These are phyloP conservation scores for Gaeumannomyces tritici DNA, from an alignment of 2,329 filamentous ascomycete genomes.

Conservation along the genomic window DNA sequence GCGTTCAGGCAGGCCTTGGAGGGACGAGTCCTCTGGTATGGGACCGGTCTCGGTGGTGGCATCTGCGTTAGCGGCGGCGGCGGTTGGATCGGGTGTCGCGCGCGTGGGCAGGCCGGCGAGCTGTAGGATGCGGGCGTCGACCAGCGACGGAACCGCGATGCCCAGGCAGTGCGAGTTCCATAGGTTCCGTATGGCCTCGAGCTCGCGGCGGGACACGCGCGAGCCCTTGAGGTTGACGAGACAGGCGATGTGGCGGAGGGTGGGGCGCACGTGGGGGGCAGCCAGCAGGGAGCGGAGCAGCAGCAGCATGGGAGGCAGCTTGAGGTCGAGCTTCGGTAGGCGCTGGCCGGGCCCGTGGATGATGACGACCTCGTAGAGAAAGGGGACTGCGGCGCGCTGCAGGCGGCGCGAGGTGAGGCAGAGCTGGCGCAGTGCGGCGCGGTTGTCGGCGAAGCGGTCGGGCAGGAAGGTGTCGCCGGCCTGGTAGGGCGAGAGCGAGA, in stretches of 20 bases:
- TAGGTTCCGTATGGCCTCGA: background rate
- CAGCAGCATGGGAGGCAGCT: slow-evolving; percentile 1
- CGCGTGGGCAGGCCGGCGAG: slow-evolving; percentile 2
- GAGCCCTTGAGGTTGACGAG: slow-evolving; percentile 2
- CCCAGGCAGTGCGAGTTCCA: slow-evolving; percentile 2
- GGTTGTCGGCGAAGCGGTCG: background rate
- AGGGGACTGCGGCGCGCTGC: slow-evolving; percentile 1
- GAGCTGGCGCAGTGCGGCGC: background rate
- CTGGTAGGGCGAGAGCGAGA: slow-evolving; percentile 1
- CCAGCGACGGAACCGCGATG: background rate
- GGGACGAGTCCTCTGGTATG: background rate
- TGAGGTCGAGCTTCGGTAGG: background rate
- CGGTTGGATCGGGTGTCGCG: no score
- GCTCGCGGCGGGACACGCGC: background rate
- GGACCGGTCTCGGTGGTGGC: background rate
- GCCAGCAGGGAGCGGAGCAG: slow-evolving; percentile 1
- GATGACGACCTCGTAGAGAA: slow-evolving; percentile 3
- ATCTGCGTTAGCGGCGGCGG: background rate
- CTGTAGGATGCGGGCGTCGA: background rate
- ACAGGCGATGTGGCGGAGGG: slow-evolving; percentile 2
- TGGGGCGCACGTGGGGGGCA: background rate
- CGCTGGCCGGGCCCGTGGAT: background rate
- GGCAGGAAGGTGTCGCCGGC: background rate
- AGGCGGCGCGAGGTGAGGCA: slow-evolving; percentile 1
- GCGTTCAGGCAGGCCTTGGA: slow-evolving; percentile 2